Evolutionary conservation across 2,329 filamentous ascomycete genomes (phyloP), one percentile per base, ranked within the genome.

Genomic region (Juglanconis juglandina): DNA sequence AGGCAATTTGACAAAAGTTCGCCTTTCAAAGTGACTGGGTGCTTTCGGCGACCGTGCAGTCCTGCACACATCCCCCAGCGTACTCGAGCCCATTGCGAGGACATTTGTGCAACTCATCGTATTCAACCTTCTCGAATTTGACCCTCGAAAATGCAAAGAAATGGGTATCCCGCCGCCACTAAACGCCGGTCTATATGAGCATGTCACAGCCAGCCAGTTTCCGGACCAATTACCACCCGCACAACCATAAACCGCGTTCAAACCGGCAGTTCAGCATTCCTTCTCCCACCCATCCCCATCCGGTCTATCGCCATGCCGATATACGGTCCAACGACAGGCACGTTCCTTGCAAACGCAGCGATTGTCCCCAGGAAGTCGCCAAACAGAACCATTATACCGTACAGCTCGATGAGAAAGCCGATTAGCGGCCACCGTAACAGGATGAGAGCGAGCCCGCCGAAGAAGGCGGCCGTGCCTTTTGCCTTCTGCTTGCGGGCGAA

Each of bases 281-380:
- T 84, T 68, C 87, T 81, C 34, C 86, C 69, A 5, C 66, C 86
- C 42, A 91, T 76, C 0, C 90, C 88, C 65, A 86, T 71, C 66
- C 87, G 85, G 71, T 96, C 91, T 64, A 96, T 81, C 3, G 81
- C 81, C 66, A 84, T 78, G 61, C 91, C 90, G 70, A 97, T 89
- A 69, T 93, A 96, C 4, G 93, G 91, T 3, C 94, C 94, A 5
- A 98, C 79, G 7, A 97, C 82, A 0, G 95, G 94, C 10, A 96
- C 77, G 63, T 90, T 92, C 59, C 91, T 87, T 44, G 91, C 91
- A 70, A 98, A 96, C 14, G 90, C 86, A 0, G 90, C 90, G 66
- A 98, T 93, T 24, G 94, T 98, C 53, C 92, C 91, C 61, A 98
- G 83, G 77, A 98, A 98, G 75, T 99, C 95, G 41, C 95, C 95